Base-by-base conservation (phyloP, 331 rosid genomes). In the Saraca asoca region DNA sequence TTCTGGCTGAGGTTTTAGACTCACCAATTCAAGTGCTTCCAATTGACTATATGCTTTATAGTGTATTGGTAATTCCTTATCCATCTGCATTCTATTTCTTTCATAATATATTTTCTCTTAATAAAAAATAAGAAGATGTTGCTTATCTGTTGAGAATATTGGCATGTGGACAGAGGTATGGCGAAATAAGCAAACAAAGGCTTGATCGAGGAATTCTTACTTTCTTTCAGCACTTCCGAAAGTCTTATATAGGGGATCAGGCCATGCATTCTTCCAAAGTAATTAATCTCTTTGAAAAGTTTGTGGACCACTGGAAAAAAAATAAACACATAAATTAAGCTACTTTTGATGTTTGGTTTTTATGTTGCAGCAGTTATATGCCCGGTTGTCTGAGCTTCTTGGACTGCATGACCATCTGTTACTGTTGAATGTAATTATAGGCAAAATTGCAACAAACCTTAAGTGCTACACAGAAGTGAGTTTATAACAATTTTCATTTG, bases 211-310 rank as follows among this genome's bases (percentile, higher is more conserved):
- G 97, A 73, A 85, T 94, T 69, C 99, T 94, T 75, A 88, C 91
- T 17, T 94, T 94, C 82, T 94, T 88, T 82, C 99, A 94, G 80
- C 80, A 94, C 80, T 94, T 94, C 62, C 83, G 97, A 12, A 90
- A 90, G 88, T 90, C 99, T 61, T 94, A 90, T 50, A 92, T 94
- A 5, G 99, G 99, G 61, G 99, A 94, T 76, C 97, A 94, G 83
- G 99, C 97, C 66, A 90, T 94, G 91, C 99, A 90, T 81, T 94
- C 97, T 74, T 94, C 99, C 8, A 94, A 91, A 97, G 99, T 94
- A 86, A 79, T 64, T 69, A 50, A 66, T 78, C 65, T 53, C 43
- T 5, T 48, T 24, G 54, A 10, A 37, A 5, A 19, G 51, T 39
- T 58, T 64, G 46, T 41, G 46, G 66, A 10, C 56, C 31, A 15